Evolutionary conservation across 108 stramenopile species (phyloP).

Genomic region (Mayamaea pseudoterrestris): DNA sequence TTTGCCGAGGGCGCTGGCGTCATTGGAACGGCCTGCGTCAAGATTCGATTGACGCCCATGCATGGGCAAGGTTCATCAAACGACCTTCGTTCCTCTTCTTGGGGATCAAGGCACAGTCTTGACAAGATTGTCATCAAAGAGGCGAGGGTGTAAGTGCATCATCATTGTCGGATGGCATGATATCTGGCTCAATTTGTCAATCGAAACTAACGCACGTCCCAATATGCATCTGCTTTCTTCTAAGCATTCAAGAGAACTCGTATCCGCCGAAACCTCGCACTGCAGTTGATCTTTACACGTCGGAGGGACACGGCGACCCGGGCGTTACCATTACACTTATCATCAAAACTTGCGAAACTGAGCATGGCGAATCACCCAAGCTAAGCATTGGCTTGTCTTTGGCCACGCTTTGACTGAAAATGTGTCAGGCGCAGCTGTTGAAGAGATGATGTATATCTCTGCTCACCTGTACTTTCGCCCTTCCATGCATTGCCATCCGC

Average conservation of each 20-base stretch:
- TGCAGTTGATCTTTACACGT: not conserved
- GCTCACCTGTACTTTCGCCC: too few species aligned
- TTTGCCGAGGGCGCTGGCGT: not conserved
- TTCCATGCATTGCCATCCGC: too few species aligned
- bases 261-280: not conserved
- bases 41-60: not conserved
- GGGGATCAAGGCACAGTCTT: not conserved
- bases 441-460: too few species aligned
- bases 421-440: too few species aligned
- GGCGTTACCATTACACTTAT: not conserved
- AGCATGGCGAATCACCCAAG: too few species aligned
- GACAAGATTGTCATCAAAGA: not conserved
- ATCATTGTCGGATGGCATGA: not conserved
- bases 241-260: not conserved
- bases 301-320: not conserved
- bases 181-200: not conserved
- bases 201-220: not conserved
- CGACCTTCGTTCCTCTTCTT: not conserved
- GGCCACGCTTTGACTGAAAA: too few species aligned
- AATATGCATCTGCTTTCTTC: not conserved
- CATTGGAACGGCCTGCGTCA: not conserved
- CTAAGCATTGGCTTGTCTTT: too few species aligned
- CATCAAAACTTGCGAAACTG: too few species aligned
- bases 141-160: not conserved
- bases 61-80: not conserved